Percentiles rank a stretch among this genome's conserved stretches.
These are phyloP conservation scores for Mortierella sp. DNA, from an alignment of 371 early-diverging fungal genomes.

Conservation along the genomic window DNA sequence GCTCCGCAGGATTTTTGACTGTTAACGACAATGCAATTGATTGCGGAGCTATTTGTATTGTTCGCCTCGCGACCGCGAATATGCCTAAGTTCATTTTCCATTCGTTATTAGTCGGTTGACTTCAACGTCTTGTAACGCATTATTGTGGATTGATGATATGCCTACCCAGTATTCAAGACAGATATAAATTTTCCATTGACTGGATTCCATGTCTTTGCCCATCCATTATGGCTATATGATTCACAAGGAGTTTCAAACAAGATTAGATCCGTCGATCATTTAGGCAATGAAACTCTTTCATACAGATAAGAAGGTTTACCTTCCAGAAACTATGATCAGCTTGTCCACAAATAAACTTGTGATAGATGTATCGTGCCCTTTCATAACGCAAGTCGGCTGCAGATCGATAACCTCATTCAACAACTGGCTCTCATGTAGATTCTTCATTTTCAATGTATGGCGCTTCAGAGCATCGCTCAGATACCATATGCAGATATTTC, in stretches of 20 bases:
- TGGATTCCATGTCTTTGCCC: constrained; percentile 52
- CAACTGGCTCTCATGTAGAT: constrained; percentile 19
- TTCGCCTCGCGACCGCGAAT: constrained; percentile 29
- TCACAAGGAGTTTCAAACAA: too few relatives aligned
- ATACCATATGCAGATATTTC: constrained; percentile 52
- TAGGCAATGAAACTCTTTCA: background rate
- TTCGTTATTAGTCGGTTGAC: too few relatives aligned
- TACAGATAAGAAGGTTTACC: constrained; percentile 15
- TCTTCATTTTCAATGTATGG: background rate
- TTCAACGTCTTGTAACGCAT: background rate
- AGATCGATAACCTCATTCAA: background rate
- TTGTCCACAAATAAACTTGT: constrained; percentile 49
- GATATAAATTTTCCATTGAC: constrained; percentile 42
- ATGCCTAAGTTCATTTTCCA: too few relatives aligned
- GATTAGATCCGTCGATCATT: too few relatives aligned
- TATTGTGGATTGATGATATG: background rate
- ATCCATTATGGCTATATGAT: constrained; percentile 34
- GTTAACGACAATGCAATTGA: constrained; percentile 31
- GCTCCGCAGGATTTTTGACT: constrained; percentile 40
- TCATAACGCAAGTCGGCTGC: constrained; percentile 35
- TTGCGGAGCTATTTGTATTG: constrained; percentile 1
- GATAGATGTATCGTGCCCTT: constrained; percentile 33
- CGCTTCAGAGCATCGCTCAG: constrained; percentile 36
- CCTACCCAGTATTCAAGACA: constrained; percentile 42
- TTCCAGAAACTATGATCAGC: constrained; percentile 46